Conservation (phyloP, 2,329 filamentous ascomycete species). For the Zasmidium cellare region DNA sequence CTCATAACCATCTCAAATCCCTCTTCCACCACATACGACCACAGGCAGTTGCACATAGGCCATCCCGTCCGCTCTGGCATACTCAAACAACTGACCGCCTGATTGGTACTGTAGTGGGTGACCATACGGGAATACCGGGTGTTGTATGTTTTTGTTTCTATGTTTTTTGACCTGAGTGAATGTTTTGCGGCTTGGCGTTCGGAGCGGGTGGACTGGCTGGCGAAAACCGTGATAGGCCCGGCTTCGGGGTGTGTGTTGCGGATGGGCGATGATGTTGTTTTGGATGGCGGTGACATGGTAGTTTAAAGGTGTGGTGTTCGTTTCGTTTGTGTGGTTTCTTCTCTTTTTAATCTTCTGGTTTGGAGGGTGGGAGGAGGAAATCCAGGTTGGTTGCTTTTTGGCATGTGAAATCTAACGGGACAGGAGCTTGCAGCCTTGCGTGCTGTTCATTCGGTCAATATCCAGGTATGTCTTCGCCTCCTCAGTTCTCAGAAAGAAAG, state of each 20-base stretch:
- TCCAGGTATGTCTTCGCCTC: not conserved
- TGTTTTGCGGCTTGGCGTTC: not conserved
- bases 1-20: too few species aligned
- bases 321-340: not conserved
- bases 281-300: not conserved
- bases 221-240: not conserved
- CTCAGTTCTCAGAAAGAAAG: not conserved
- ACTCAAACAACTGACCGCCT: conserved; percentile 11
- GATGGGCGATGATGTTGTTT: not conserved
- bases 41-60: conserved; percentile 10
- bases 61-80: conserved; percentile 17
- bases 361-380: too few species aligned
- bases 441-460: not conserved
- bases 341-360: not conserved
- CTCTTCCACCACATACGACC: conserved; percentile 10
- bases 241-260: not conserved
- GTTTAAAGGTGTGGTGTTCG: too few species aligned
- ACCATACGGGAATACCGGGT: conserved; percentile 17
- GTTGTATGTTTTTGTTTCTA: conserved; percentile 13
- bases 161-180: not conserved
- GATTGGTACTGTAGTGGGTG: conserved; percentile 18
- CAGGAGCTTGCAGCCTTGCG: not conserved
- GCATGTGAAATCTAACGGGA: not conserved
- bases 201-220: too few species aligned
- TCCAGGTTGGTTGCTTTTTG: too few species aligned